These are phyloP conservation scores for Stereocaulon alpinum DNA, from an alignment of 495 filamentous ascomycete genomes.

Conservation along the genomic window DNA sequence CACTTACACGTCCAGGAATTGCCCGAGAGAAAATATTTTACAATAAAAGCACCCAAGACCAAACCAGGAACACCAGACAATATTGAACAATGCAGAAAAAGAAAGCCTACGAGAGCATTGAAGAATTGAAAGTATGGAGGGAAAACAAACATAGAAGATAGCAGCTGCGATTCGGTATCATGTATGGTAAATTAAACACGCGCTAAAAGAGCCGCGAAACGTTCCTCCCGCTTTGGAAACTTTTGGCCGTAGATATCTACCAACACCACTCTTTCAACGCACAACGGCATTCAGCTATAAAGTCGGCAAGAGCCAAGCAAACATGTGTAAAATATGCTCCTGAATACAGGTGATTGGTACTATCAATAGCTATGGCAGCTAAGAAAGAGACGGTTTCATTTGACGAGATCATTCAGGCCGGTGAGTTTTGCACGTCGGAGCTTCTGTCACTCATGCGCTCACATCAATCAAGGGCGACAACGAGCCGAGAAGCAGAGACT, in stretches of 20 bases:
- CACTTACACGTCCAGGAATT: not conserved
- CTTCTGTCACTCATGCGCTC: slow-evolving; percentile 7
- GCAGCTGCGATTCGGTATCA: not conserved
- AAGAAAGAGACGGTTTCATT: slow-evolving; percentile 45
- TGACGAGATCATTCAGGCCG: slow-evolving; percentile 55
- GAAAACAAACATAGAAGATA: not conserved
- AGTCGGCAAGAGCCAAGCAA: not conserved
- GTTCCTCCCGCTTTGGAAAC: not conserved
- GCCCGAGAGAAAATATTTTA: not conserved
- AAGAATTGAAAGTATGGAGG: not conserved
- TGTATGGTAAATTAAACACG: slow-evolving; percentile 1
- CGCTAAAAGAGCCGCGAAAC: slow-evolving; percentile 5
- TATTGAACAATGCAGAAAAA: not conserved
- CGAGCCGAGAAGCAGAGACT: slow-evolving; percentile 59
- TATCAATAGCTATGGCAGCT: slow-evolving; percentile 34
- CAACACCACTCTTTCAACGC: too few relatives aligned
- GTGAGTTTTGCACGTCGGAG: slow-evolving; percentile 28
- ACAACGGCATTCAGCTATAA: not conserved
- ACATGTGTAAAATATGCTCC: not conserved
- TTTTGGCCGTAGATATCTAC: not conserved
- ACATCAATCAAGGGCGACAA: slow-evolving; percentile 17
- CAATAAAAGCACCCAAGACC: not conserved
- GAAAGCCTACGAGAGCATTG: not conserved
- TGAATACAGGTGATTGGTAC: not conserved
- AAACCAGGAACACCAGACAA: not conserved